A percentile compares a stretch with the other conserved stretches of the same genome.
These are phyloP conservation scores for Hanseniaspora lachancei DNA, from an alignment of 805 yeast species.

Conservation along the genomic window DNA sequence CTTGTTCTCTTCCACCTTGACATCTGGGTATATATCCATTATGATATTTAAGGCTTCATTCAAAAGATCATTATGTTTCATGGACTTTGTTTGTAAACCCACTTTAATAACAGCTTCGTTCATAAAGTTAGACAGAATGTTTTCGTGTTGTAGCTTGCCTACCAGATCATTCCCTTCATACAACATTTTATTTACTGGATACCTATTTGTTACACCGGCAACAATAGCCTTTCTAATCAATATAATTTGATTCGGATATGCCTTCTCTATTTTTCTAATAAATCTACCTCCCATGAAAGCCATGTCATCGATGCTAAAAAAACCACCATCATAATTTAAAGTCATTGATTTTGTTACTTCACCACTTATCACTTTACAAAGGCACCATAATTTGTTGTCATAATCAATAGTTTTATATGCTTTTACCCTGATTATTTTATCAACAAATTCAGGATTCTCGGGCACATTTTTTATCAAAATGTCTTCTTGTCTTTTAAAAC, in stretches of 20 bases:
- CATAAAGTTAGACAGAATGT: slow-evolving; percentile 24
- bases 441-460: neutral
- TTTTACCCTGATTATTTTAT: slow-evolving; percentile 13
- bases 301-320: neutral
- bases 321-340: neutral
- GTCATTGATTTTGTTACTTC: slow-evolving; percentile 34
- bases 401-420: slow-evolving; percentile 46
- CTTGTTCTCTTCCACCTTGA: slow-evolving; percentile 51
- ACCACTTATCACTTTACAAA: slow-evolving; percentile 56
- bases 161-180: neutral
- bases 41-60: slow-evolving; percentile 55
- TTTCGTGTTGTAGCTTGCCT: neutral
- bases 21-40: slow-evolving; percentile 51
- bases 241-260: slow-evolving; percentile 55
- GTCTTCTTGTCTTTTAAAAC: neutral
- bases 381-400: slow-evolving; percentile 40
- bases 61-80: slow-evolving; percentile 64
- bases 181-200: neutral
- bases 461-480: slow-evolving; percentile 31
- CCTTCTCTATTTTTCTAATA: slow-evolving; percentile 38
- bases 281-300: slow-evolving; percentile 52
- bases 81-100: slow-evolving; percentile 69
- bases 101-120: slow-evolving; percentile 57
- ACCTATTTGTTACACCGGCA: slow-evolving; percentile 35
- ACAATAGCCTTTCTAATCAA: slow-evolving; percentile 51